Base-by-base conservation (phyloP, 495 filamentous ascomycete species). In the Trichoderma gamsii region DNA sequence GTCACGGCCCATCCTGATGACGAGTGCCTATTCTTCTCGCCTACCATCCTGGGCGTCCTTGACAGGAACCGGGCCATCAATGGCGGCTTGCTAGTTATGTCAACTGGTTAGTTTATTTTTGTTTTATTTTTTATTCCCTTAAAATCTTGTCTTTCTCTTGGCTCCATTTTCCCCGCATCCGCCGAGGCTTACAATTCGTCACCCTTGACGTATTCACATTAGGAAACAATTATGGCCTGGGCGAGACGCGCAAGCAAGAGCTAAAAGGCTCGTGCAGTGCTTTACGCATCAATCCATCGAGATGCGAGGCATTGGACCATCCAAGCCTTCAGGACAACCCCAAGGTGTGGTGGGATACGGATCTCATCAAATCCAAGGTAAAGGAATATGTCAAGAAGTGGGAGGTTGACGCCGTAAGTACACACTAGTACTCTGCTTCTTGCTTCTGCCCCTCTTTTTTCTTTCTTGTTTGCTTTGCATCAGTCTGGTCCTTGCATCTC, bases 1-100 rank as follows among this genome's bases (percentile, higher is more conserved):
- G 75, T 81, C 21, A 79, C 77, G 43, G 79, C 79, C 1, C 79
- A 81, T 70, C 79, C 79, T 6, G 79, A 81, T 70, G 79, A 81
- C 63, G 79, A 81, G 68, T 79, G 78, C 49, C 72, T 81, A 16
- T 81, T 81, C 67, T 81, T 81, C 66, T 64, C 76, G 1, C 79
- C 79, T 13, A 79, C 73, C 72, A 78, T 79, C 11, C 52, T 81
- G 38, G 74, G 77, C n/a, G 69, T 77, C n/a, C 71, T 79, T 25
- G 74, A 76, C 64, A 59, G 76, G n/a, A 79, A 76, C 52, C 71
- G 44, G 12, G 67, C 63, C 13, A 69, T 74, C 15, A 75, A 67
- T 9, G 77, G 78, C 1, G 72, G 74, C 2, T 63, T 81, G 52
- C 66, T 81, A 56, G 79, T 78, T 59, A 75, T 81, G 71, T 81